Percentiles rank a stretch among this genome's conserved stretches.
phyloP scores from a whole-genome alignment of 139 green algal species.

The Volvox reticuliferus region DNA sequence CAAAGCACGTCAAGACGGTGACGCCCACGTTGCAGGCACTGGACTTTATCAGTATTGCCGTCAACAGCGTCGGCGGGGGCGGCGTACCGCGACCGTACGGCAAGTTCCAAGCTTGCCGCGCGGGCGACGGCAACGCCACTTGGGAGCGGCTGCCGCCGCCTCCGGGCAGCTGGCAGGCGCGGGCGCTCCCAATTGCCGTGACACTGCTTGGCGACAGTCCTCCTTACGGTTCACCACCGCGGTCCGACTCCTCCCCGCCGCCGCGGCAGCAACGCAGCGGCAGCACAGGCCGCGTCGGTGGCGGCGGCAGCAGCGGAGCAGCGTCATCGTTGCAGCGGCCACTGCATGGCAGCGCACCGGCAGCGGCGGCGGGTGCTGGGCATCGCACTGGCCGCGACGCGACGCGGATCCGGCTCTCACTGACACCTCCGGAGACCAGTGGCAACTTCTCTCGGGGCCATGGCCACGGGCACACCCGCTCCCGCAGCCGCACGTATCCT shows the following conservation, averaged over 20 bases:
- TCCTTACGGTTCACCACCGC: background rate
- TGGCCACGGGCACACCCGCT: no score
- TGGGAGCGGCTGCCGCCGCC: slow-evolving; percentile 27
- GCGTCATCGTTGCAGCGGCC: background rate
- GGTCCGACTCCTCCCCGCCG: no score
- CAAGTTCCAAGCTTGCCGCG: slow-evolving; percentile 6
- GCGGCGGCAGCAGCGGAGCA: background rate
- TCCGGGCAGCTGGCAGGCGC: slow-evolving; percentile 28
- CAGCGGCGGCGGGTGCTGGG: no score
- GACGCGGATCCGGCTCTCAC: background rate
- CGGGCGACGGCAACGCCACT: slow-evolving; percentile 33
- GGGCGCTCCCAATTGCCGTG: slow-evolving; percentile 33
- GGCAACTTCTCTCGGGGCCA: no score
- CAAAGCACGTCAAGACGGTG: slow-evolving; percentile 6
- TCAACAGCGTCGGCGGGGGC: slow-evolving; percentile 18
- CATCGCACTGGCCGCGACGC: background rate
- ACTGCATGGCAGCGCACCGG: background rate
- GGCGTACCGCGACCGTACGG: slow-evolving; percentile 46
- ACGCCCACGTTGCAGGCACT: slow-evolving; percentile 9
- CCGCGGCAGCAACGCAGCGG: background rate
- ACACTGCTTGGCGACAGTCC: slow-evolving; percentile 16
- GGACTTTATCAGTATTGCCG: slow-evolving; percentile 31
- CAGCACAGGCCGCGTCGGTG: background rate
- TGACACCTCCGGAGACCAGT: background rate
- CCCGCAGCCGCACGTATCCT: no score